phyloP scores from a whole-genome alignment of 495 filamentous ascomycete genomes.

The Talaromyces stipitatus region DNA sequence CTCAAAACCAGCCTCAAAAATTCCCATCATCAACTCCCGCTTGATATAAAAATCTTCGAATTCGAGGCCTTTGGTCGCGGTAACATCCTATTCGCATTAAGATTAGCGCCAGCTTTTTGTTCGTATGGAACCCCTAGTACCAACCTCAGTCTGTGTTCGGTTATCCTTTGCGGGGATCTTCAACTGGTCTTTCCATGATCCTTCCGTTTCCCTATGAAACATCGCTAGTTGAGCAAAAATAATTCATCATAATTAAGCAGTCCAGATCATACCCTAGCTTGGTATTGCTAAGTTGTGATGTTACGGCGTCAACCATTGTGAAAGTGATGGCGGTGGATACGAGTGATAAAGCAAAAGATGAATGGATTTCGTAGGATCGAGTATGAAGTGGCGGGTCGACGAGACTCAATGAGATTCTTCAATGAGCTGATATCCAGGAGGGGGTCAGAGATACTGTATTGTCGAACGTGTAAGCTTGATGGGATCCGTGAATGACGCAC shows the following conservation, averaged over 20 bases:
- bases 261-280: conserved; percentile 53
- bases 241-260: background rate
- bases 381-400: background rate
- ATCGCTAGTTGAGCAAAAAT: conserved; percentile 13
- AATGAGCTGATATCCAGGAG: background rate
- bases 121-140: conserved; percentile 12
- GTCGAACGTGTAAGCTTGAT: background rate
- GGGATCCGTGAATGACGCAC: background rate
- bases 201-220: conserved; percentile 48
- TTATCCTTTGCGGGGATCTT: conserved; percentile 76
- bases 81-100: conserved; percentile 70
- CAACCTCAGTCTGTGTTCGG: conserved; percentile 88
- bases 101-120: background rate
- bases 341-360: background rate
- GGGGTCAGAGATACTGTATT: background rate
- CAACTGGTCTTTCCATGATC: conserved; percentile 71
- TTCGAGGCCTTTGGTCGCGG: conserved; percentile 90
- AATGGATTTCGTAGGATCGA: background rate
- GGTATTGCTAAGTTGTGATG: conserved; percentile 62
- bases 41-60: conserved; percentile 96
- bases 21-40: conserved; percentile 93
- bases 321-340: conserved; percentile 6
- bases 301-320: conserved; percentile 53
- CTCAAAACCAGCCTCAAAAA: conserved; percentile 98
- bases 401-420: background rate